Percentiles rank a stretch among this genome's conserved stretches.
Evolutionary conservation across 345 rosid genomes (phyloP).

Genomic region (Euclidium syriacum): DNA sequence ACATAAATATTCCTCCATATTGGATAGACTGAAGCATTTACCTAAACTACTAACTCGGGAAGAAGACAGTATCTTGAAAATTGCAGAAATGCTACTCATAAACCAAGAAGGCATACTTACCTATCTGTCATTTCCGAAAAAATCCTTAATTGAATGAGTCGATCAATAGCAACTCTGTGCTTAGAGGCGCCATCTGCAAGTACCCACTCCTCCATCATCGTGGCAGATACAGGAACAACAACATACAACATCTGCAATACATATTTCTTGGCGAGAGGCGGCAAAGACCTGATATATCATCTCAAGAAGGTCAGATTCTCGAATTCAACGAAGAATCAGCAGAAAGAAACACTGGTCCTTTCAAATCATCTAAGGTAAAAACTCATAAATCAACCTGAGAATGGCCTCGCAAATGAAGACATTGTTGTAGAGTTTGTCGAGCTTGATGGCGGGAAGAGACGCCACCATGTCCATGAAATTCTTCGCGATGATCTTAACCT

Average conservation of each 20-base stretch:
- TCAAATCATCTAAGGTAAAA: neutral
- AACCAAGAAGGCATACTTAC: conserved; percentile 38
- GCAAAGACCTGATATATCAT: conserved; percentile 56
- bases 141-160: conserved; percentile 67
- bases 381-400: conserved; percentile 48
- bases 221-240: conserved; percentile 45
- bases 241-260: conserved; percentile 62
- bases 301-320: neutral
- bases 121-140: conserved; percentile 49
- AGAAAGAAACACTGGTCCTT: neutral
- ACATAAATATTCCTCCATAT: neutral
- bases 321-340: neutral
- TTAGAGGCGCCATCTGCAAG: conserved; percentile 66
- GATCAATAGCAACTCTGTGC: conserved; percentile 78
- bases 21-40: neutral
- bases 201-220: conserved; percentile 70
- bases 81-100: neutral
- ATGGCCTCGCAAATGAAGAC: conserved; percentile 90
- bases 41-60: neutral
- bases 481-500: conserved; percentile 80
- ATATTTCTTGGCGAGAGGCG: conserved; percentile 89
- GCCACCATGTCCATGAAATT: conserved; percentile 99
- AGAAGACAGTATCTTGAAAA: neutral
- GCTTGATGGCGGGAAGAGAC: conserved; percentile 78
- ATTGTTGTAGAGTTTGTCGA: conserved; percentile 69